Evolutionary conservation across 768 basidiomycete species (phyloP), one percentile per base, ranked within the genome.

Genomic region (Tricholoma furcatifolium): DNA sequence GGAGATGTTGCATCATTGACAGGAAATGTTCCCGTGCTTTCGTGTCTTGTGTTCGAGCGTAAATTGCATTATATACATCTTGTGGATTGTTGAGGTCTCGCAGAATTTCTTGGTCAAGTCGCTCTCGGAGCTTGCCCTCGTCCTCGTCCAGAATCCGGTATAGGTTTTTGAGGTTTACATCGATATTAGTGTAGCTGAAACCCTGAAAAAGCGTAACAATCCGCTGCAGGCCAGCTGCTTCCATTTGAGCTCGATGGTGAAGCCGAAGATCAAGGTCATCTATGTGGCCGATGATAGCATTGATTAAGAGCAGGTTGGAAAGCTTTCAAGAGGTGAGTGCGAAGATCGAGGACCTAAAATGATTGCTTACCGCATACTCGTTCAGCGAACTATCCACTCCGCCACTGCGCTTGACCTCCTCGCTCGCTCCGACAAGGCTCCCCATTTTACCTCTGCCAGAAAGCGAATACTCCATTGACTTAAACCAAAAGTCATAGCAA

Each of bases 391-490:
- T 81, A 54, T 89, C 87, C 17, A 82, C 66, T 36, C 86, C 83
- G 42, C 80, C 82, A 54, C 78, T 73, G 53, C 81, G 84, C 67
- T 80, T 81, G 50, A 95, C 81, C 60, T 98, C 94, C 12, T 95
- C 91, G 60, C 94, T 96, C 20, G 93, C 93, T 0, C 97, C 97
- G 7, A 99, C 96, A 36, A 91, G 69, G 65, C 91, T 97, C 1
- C 96, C 96, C 92, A 98, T 94, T 67, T 86, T 88, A 1, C 96
- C 96, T 51, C 93, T 75, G 2, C 94, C 95, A 43, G 84, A 79
- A 15, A 98, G 76, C 2, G 82, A 82, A 23, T 72, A 70, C 59
- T 93, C 88, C 57, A 96, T 73, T 0, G 85, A 87, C 60, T 84
- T 87, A 65, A 98, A 91, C 95, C 93, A 98, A 61, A 83, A 93